Base-by-base conservation (phyloP, 495 filamentous ascomycete genomes). In the Xylaria sp. region DNA sequence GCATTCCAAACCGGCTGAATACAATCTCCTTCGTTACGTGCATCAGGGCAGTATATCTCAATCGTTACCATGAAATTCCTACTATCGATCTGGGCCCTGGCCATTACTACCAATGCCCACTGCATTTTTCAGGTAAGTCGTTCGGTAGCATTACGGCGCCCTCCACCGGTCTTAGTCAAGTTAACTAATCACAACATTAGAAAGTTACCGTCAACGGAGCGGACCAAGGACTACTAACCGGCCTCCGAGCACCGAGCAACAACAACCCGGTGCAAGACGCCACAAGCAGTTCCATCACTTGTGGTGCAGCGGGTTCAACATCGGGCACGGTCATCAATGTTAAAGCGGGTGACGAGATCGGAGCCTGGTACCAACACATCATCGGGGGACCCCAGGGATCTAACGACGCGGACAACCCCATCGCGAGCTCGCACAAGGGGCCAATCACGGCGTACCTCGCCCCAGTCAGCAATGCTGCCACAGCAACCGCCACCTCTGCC, bases 351-450 rank as follows among this genome's bases (percentile, higher is more conserved):
- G 78, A 84, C 61, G 77, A 80, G 66, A 77, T 85, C 43, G 81
- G 85, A 59, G 82, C 85, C 0, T 83, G 81, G 82, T 88, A 85
- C 83, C 80, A 81, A 19, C 85, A 87, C 69, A 84, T 85, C 26
- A 82, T 86, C 35, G 84, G 81, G 19, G 84, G 85, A 15, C 76
- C 82, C 0, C 74, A 83, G 35, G 69, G 76, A 9, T 74, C 82
- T 31, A 82, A 82, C 61, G 84, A 87, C 72, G 61, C 77, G 24
- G 86, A 88, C 69, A 77, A 88, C 71, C 86, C 85, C 17, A 87
- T 87, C 68, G 85, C 85, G 2, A 73, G 76, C 65, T 79, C 76
- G 48, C 82, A 84, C 71, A 83, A 84, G 73, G 84, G 84, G 0
- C 85, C 85, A 35, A 79, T 85, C 67, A 78, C 77, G 24, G 83